These are phyloP conservation scores for Diaporthe ilicicola DNA, from an alignment of 2,329 filamentous ascomycete genomes.

Conservation along the genomic window DNA sequence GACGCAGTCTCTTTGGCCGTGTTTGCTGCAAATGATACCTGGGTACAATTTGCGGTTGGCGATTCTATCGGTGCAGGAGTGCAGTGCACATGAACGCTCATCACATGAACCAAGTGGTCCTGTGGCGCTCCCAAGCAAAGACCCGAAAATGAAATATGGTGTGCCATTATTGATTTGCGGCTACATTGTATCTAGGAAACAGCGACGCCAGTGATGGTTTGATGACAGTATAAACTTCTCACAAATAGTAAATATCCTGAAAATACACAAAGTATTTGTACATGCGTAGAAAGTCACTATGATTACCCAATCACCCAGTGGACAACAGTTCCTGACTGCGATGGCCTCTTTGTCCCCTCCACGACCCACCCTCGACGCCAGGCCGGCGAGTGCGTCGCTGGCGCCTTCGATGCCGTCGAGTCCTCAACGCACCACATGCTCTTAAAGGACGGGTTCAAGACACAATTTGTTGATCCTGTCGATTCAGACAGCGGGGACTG, in stretches of 20 bases:
- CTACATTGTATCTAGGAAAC: no score
- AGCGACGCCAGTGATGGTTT: no score
- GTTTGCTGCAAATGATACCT: slow-evolving; percentile 2
- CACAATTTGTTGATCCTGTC: background rate
- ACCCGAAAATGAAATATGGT: background rate
- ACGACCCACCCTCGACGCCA: background rate
- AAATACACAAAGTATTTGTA: no score
- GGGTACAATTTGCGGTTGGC: background rate
- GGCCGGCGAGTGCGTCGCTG: background rate
- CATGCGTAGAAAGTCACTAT: background rate
- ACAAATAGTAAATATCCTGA: no score
- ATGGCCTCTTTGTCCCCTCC: slow-evolving; percentile 18
- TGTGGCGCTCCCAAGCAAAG: background rate
- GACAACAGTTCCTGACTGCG: no score
- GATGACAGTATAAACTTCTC: no score
- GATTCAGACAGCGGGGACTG: background rate
- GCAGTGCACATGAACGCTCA: background rate
- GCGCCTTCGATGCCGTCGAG: background rate
- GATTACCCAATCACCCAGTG: slow-evolving; percentile 18
- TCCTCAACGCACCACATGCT: background rate
- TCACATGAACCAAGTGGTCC: background rate
- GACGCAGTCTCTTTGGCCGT: background rate
- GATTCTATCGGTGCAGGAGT: background rate
- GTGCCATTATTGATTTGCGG: background rate
- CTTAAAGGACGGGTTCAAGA: background rate